Conservation (phyloP, 306 rosid genomes). For the Alnus rubra region DNA sequence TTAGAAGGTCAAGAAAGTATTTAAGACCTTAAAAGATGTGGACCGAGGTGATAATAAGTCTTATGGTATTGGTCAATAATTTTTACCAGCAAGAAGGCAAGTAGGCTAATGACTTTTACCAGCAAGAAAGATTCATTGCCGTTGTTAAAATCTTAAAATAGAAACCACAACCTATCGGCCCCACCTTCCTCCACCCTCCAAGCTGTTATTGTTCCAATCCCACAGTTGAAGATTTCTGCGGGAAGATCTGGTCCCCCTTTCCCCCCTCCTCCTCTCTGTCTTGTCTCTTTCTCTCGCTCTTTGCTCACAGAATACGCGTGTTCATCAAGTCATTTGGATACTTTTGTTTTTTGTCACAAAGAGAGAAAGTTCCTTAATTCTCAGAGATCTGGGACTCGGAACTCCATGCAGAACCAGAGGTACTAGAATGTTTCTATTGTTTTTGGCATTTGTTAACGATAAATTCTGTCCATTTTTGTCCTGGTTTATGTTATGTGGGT, state of each 20-base stretch:
- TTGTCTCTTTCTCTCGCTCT: slow-evolving; percentile 27
- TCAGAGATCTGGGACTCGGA: slow-evolving; percentile 27
- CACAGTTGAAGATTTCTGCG: slow-evolving; percentile 23
- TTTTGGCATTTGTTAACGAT: slow-evolving; percentile 6
- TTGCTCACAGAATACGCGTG: slow-evolving; percentile 28
- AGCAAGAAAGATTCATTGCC: neutral
- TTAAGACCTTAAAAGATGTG: neutral
- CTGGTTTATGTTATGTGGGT: neutral
- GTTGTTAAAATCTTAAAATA: slow-evolving; percentile 24
- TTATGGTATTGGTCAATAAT: neutral
- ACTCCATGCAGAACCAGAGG: slow-evolving; percentile 54
- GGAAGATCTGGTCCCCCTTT: slow-evolving; percentile 36
- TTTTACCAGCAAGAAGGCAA: no score
- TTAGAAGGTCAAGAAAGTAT: slow-evolving; percentile 1
- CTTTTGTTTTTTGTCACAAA: neutral
- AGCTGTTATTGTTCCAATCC: neutral
- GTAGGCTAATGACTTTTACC: no score
- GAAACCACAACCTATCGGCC: slow-evolving; percentile 8
- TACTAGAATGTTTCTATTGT: slow-evolving; percentile 16
- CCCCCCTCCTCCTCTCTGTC: slow-evolving; percentile 19
- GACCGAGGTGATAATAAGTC: neutral
- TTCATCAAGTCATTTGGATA: slow-evolving; percentile 4
- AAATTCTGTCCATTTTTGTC: slow-evolving; percentile 3
- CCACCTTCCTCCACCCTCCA: slow-evolving; percentile 14
- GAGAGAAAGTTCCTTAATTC: slow-evolving; percentile 22